phyloP scores from a whole-genome alignment of 2,329 filamentous ascomycete species.

The Monosporascus sp. region DNA sequence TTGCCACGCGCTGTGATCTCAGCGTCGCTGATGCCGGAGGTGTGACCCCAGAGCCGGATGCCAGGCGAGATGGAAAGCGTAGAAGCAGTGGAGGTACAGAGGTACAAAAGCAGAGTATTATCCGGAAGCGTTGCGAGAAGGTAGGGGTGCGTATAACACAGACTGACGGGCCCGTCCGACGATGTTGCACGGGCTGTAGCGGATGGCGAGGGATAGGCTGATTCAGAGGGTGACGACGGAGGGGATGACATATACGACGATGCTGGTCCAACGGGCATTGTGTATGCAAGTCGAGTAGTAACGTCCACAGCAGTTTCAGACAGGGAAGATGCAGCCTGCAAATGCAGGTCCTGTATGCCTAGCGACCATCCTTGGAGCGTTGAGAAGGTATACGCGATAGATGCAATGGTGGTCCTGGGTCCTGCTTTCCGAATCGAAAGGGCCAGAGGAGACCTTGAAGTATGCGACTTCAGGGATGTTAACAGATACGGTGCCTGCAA shows the following conservation, averaged over 20 bases:
- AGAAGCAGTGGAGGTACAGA: slow-evolving; percentile 68
- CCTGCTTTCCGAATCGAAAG: slow-evolving; percentile 69
- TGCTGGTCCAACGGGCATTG: slow-evolving; percentile 24
- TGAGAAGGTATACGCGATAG: slow-evolving; percentile 80
- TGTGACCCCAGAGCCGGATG: slow-evolving; percentile 83
- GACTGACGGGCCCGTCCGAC: slow-evolving; percentile 48
- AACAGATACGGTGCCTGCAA: slow-evolving; percentile 52
- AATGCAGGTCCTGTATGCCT: slow-evolving; percentile 82
- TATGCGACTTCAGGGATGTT: slow-evolving; percentile 75
- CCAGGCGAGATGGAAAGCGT: slow-evolving; percentile 66
- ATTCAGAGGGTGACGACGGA: slow-evolving; percentile 21
- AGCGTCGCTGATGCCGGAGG: slow-evolving; percentile 79
- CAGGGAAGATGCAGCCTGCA: slow-evolving; percentile 35
- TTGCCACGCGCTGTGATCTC: slow-evolving; percentile 81
- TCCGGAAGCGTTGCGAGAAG: slow-evolving; percentile 78
- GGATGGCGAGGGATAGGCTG: background rate
- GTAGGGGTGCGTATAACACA: slow-evolving; percentile 77
- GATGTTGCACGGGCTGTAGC: slow-evolving; percentile 4
- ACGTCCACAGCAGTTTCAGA: slow-evolving; percentile 26
- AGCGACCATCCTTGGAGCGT: slow-evolving; percentile 80
- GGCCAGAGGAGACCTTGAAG: slow-evolving; percentile 70
- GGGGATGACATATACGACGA: slow-evolving; percentile 11
- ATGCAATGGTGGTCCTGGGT: slow-evolving; percentile 62
- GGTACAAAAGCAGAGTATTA: slow-evolving; percentile 78
- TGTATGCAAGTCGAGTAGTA: slow-evolving; percentile 36